These are phyloP conservation scores for Fallopia convolvulus DNA, from an alignment of 148 eudicot genomes.

Conservation along the genomic window DNA sequence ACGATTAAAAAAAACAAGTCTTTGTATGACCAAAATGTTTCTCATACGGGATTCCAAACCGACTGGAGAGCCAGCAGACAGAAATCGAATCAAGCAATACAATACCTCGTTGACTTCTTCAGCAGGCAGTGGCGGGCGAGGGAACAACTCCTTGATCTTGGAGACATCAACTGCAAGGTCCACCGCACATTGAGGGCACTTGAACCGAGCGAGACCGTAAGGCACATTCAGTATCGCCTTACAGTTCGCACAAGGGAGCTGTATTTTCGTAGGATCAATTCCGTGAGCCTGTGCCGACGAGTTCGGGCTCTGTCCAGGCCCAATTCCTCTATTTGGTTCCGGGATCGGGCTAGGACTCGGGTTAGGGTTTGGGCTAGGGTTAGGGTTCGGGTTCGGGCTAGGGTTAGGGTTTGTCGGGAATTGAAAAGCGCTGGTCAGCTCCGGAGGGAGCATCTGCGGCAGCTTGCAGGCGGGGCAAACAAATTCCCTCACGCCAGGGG, in stretches of 20 bases:
- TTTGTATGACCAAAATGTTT: neutral
- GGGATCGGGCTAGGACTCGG: constrained; percentile 24
- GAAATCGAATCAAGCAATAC: neutral
- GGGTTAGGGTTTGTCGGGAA: constrained; percentile 29
- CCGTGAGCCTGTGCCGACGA: constrained; percentile 58
- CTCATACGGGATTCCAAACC: neutral
- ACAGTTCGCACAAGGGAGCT: constrained; percentile 87
- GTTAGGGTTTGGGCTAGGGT: constrained; percentile 17
- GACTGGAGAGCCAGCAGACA: neutral
- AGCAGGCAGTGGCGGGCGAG: constrained; percentile 34
- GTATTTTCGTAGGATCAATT: constrained; percentile 73
- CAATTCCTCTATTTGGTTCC: constrained; percentile 22
- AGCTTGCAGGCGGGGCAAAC: constrained; percentile 72
- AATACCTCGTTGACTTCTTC: constrained; percentile 78
- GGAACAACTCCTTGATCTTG: constrained; percentile 43
- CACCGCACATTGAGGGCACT: constrained; percentile 77
- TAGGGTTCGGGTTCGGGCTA: constrained; percentile 16
- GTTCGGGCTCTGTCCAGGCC: constrained; percentile 23
- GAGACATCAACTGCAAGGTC: constrained; percentile 73
- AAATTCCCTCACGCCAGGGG: constrained; percentile 61
- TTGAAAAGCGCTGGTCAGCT: constrained; percentile 19
- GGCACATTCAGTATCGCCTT: constrained; percentile 93
- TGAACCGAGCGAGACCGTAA: constrained; percentile 69
- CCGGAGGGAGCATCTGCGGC: constrained; percentile 81
- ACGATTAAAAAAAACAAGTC: no score